These are phyloP conservation scores for Lichtheimia corymbifera DNA, from an alignment of 371 early-diverging fungal genomes.

Conservation along the genomic window DNA sequence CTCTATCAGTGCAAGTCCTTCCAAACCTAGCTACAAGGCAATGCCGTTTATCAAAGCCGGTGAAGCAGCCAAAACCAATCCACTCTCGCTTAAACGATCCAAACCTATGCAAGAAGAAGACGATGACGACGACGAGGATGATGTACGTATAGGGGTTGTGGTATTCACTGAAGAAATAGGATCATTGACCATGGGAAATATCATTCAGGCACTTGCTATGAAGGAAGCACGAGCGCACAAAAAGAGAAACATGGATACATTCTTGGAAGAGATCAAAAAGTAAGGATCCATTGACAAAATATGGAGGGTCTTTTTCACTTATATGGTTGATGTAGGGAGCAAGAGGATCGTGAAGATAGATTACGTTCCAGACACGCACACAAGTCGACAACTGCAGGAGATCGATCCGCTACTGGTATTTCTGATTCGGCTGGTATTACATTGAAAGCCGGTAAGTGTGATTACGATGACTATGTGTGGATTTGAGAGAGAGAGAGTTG, in stretches of 20 bases:
- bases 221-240: slow-evolving; percentile 51
- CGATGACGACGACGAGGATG: slow-evolving; percentile 31
- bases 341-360: slow-evolving; percentile 41
- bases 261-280: slow-evolving; percentile 84
- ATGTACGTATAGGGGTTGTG: slow-evolving; percentile 20
- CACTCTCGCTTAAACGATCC: slow-evolving; percentile 2
- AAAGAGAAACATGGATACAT: slow-evolving; percentile 83
- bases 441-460: slow-evolving; percentile 35
- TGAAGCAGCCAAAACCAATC: slow-evolving; percentile 18
- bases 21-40: slow-evolving; percentile 36
- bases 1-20: background rate
- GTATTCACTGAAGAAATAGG: no score
- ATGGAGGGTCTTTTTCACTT: background rate
- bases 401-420: background rate
- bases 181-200: background rate
- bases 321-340: slow-evolving; percentile 22
- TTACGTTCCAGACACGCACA: slow-evolving; percentile 25
- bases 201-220: slow-evolving; percentile 20
- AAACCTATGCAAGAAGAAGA: slow-evolving; percentile 24
- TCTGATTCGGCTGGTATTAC: slow-evolving; percentile 14
- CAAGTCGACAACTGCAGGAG: slow-evolving; percentile 11
- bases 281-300: slow-evolving; percentile 12
- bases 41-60: slow-evolving; percentile 50
- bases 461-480: background rate
- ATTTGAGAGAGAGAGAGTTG: no score